Evolutionary conservation across 208 protist species (phyloP).

Genomic region (Leishmania guyanensis): DNA sequence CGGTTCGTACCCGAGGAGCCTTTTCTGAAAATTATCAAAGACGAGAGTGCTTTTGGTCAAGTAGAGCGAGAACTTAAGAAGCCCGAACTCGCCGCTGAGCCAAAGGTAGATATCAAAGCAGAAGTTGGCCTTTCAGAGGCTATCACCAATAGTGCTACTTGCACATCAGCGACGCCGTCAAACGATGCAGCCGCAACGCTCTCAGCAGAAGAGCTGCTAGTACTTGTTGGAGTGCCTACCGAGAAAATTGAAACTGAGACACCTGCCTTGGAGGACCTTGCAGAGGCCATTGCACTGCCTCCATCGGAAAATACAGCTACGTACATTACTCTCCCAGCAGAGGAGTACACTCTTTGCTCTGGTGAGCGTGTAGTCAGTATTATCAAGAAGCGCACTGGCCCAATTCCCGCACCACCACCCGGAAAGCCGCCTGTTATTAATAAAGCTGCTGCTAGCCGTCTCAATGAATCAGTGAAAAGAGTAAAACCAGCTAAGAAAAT

Average conservation of each 20-base stretch:
- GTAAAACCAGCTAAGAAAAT: not conserved
- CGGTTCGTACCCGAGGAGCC: constrained; percentile 31
- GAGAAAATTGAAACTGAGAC: not conserved
- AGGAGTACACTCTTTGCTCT: constrained; percentile 74
- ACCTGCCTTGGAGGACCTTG: constrained; percentile 10
- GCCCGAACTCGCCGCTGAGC: not conserved
- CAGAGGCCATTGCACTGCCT: constrained; percentile 11
- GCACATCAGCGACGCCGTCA: not conserved
- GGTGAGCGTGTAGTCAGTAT: constrained; percentile 60
- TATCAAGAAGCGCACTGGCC: constrained; percentile 66
- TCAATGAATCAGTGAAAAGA: not conserved
- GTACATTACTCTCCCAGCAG: constrained; percentile 61
- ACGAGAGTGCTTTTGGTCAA: constrained; percentile 62
- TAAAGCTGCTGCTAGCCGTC: constrained; percentile 4
- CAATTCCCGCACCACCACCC: constrained; percentile 62
- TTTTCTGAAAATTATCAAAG: constrained; percentile 60
- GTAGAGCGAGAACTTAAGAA: constrained; percentile 12
- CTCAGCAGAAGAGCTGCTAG: constrained; percentile 59
- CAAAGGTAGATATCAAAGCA: constrained; percentile 8
- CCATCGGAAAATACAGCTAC: constrained; percentile 26
- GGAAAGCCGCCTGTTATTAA: constrained; percentile 59
- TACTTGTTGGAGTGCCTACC: constrained; percentile 56
- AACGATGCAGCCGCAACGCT: constrained; percentile 18
- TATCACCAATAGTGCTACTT: not conserved
- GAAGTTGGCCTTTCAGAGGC: not conserved